Conservation (phyloP, 1,284 basidiomycete species). For the Naganishia sp. region DNA sequence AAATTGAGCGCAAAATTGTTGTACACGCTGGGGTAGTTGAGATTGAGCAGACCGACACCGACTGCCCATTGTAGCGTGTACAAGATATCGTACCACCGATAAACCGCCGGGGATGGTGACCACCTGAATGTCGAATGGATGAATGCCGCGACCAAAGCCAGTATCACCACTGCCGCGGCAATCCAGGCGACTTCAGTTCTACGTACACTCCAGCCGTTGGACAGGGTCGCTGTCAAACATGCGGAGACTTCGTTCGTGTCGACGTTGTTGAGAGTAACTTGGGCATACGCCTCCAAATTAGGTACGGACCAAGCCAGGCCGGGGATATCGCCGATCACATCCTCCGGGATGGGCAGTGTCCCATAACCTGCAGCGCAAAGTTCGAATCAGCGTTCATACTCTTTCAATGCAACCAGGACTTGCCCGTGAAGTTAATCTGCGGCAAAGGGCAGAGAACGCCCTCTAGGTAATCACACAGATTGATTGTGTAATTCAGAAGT, state of each 20-base stretch:
- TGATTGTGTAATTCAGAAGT: slow-evolving; percentile 71
- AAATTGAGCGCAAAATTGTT: slow-evolving; percentile 80
- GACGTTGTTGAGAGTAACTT: slow-evolving; percentile 71
- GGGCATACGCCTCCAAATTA: slow-evolving; percentile 85
- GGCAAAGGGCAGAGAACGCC: slow-evolving; percentile 87
- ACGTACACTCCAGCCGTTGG: slow-evolving; percentile 82
- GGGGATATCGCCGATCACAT: slow-evolving; percentile 63
- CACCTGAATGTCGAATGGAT: slow-evolving; percentile 62
- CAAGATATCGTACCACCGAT: slow-evolving; percentile 73
- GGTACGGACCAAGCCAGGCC: slow-evolving; percentile 82
- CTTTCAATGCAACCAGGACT: slow-evolving; percentile 30
- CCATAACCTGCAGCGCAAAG: slow-evolving; percentile 59
- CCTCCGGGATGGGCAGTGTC: slow-evolving; percentile 68
- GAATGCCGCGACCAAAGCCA: slow-evolving; percentile 67
- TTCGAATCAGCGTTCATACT: not conserved
- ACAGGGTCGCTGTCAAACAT: slow-evolving; percentile 86
- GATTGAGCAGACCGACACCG: slow-evolving; percentile 70
- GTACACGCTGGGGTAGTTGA: slow-evolving; percentile 85
- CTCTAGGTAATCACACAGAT: slow-evolving; percentile 68
- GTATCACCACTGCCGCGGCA: slow-evolving; percentile 68
- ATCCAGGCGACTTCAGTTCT: slow-evolving; percentile 76
- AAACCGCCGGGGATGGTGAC: slow-evolving; percentile 56
- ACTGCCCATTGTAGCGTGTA: slow-evolving; percentile 80
- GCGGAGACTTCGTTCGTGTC: slow-evolving; percentile 71
- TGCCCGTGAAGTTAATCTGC: slow-evolving; percentile 77